Base-by-base conservation (phyloP, 805 yeast species). In the Maudiozyma barnettii region DNA sequence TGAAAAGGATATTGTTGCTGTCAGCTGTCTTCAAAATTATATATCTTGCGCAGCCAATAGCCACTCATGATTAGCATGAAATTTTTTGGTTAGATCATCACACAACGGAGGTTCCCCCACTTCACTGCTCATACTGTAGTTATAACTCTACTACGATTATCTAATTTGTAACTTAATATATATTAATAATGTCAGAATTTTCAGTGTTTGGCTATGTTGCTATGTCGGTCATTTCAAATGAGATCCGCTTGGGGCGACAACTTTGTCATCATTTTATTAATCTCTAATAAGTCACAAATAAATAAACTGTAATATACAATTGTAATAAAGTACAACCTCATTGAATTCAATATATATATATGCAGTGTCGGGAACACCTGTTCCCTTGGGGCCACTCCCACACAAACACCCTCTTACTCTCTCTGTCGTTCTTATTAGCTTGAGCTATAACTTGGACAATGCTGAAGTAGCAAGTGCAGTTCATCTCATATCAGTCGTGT, bases 191-290 rank as follows among this genome's bases (percentile, higher is more conserved):
- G 51, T 63, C 68, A 64, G 68, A 63, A 63, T 61, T 64, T 62
- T 64, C 68, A 64, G 68, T 65, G 69, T 65, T 64, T 64, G 68
- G 68, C 67, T 63, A 54, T 45, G 57, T 54, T 55, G 58, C 52
- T 44, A 45, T 49, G 43, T 59, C 64, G 51, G 64, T 59, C 63
- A 59, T 55, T 50, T 54, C 61, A 48, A 31, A 33, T 48, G 40
- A 50, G 57, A 59, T 64, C 68, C 69, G 69, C 60, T 60, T 65
- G 69, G 69, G 69, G 69, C 69, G 69, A 65, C 69, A 65, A 60
- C 69, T 49, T 48, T 53, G 66, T 64, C 69, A 63, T 62, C 70
- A 59, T 51, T 45, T 41, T 39, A 33, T 26, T 26, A 26, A 26
- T 26, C n/a, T n/a, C n/a, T 33, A 33, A 16, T 33, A 14, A n/a